phyloP scores from a whole-genome alignment of 345 rosid species.

The Leavenworthia alabamica region DNA sequence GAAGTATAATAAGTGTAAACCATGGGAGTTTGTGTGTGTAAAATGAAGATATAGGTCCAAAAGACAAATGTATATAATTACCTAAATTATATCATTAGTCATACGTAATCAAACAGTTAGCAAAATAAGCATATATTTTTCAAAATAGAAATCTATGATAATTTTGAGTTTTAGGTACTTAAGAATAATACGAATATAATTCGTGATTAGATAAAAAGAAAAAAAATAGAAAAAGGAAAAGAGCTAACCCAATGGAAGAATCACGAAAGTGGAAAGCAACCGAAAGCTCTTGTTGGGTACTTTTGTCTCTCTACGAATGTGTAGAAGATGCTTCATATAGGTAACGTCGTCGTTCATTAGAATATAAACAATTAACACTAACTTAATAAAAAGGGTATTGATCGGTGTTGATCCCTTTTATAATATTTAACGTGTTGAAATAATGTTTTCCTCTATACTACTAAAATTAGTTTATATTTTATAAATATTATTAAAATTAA shows the following conservation, averaged over 20 bases:
- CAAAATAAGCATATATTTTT: no score
- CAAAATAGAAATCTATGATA: background rate
- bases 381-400: slow-evolving; percentile 23
- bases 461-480: no score
- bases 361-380: slow-evolving; percentile 18
- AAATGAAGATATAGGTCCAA: background rate
- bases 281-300: slow-evolving; percentile 34
- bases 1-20: no score
- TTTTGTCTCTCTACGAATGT: slow-evolving; percentile 28
- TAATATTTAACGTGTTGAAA: background rate
- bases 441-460: no score
- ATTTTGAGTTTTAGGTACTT: background rate
- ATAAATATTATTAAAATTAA: no score
- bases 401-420: slow-evolving; percentile 32
- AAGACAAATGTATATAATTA: background rate
- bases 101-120: background rate
- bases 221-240: background rate
- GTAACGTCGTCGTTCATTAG: slow-evolving; percentile 25
- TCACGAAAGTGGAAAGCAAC: slow-evolving; percentile 34
- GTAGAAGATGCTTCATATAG: slow-evolving; percentile 28
- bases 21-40: no score
- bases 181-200: background rate
- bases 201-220: background rate
- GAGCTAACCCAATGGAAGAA: slow-evolving; percentile 19
- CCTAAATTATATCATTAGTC: background rate